Evolutionary conservation across 2,329 filamentous ascomycete genomes (phyloP), one percentile per base, ranked within the genome.

Genomic region (Myotisia sp.): DNA sequence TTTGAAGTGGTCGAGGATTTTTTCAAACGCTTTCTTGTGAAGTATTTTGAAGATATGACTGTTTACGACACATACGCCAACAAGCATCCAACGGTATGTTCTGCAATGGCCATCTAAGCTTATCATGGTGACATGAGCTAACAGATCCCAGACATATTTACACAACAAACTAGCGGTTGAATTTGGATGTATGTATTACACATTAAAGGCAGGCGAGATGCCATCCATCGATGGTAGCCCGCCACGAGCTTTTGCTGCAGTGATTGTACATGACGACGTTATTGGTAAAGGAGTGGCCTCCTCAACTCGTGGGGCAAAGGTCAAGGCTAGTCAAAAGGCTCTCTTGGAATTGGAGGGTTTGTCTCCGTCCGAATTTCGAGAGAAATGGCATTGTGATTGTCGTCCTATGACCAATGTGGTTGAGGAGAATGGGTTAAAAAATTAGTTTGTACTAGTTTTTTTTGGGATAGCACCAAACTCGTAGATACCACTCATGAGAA

Each of bases 61-160:
- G 68, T 90, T 24, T 94, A 93, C 54, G 85, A 95, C 53, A 73
- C 72, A 0, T 94, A 82, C 53, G 85, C 84, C 2, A 83, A 79
- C 47, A 80, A 80, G 21, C 86, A 95, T 45, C 87, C 87, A 0
- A 78, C 81, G 3, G 62, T 64, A 55, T 56, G 48, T 37, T 10
- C 33, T n/a, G n/a, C n/a, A 1, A 26, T 3, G 4, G 19, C 16
- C 16, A n/a, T 26, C 8, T 13, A 27, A 4, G 12, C 14, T 17
- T 33, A 21, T 12, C 27, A 22, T 6, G 26, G 10, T 16, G 24
- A 18, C 14, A 30, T 4, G 8, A n/a, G 26, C 16, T 17, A 21
- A 29, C 18, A 22, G 9, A 13, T 27, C 7, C 4, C 31, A 64
- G 62, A 92, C 81, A 0, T 72, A 71, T 26, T 65, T 93, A 0